Conservation (phyloP, 108 stramenopile genomes). For the Poteriospumella lacustris region DNA sequence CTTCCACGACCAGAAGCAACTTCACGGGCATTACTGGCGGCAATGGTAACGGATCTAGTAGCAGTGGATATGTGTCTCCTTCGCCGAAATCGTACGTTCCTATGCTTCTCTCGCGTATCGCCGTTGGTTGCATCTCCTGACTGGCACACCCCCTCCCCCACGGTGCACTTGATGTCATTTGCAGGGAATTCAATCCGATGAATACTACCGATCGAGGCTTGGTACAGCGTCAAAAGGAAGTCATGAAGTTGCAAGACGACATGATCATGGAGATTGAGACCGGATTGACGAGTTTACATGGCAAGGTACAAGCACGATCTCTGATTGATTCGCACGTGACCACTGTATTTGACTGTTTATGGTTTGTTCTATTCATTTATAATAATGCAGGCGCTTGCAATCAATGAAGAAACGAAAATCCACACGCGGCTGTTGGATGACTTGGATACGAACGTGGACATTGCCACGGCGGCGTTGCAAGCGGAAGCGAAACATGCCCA, state of each 20-base stretch:
- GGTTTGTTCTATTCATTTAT: background rate
- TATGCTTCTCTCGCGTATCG: background rate
- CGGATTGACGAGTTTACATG: background rate
- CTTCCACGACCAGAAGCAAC: background rate
- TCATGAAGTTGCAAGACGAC: constrained; percentile 21
- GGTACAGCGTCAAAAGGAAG: constrained; percentile 20
- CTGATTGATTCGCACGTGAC: background rate
- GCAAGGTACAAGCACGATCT: background rate
- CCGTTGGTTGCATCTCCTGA: background rate
- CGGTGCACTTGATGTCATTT: too few species aligned
- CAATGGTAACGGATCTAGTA: background rate
- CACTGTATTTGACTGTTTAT: background rate
- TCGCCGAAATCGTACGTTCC: background rate
- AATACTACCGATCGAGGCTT: background rate
- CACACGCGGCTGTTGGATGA: constrained; percentile 4
- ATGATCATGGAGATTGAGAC: background rate
- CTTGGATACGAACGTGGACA: constrained; percentile 22
- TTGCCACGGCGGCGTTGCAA: constrained; percentile 7
- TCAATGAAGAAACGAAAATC: background rate
- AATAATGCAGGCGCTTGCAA: constrained; percentile 3
- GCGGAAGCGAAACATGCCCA: constrained; percentile 14
- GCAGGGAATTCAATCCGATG: background rate
- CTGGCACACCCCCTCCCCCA: background rate
- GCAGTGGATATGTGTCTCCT: background rate
- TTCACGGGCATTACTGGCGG: background rate